These are phyloP conservation scores for Neofusicoccum parvum DNA, from an alignment of 2,329 filamentous ascomycete genomes.

Conservation along the genomic window DNA sequence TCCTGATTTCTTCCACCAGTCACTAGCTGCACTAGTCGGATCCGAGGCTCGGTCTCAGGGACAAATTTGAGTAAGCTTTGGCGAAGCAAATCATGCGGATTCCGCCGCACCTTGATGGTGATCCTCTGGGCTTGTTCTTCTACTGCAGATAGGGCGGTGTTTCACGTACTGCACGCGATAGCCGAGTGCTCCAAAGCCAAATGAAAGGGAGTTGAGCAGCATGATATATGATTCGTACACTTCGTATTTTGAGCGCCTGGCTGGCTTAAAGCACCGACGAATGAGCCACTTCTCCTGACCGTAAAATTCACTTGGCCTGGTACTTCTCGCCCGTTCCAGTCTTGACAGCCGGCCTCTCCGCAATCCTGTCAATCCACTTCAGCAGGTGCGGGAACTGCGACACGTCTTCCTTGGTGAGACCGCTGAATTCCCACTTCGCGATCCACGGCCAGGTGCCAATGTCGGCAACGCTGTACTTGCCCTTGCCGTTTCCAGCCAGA, in stretches of 20 bases:
- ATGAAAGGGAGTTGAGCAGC: neutral
- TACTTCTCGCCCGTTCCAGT: constrained; percentile 35
- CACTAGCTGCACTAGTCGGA: neutral
- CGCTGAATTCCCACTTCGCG: constrained; percentile 47
- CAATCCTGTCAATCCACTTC: constrained; percentile 57
- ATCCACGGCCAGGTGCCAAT: constrained; percentile 58
- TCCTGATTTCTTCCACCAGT: constrained; percentile 12
- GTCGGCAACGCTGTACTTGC: constrained; percentile 58
- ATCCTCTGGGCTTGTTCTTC: neutral
- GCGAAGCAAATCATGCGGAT: neutral
- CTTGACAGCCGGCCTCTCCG: constrained; percentile 51
- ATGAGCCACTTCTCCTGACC: neutral
- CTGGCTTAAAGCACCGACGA: neutral
- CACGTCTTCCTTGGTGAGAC: constrained; percentile 53
- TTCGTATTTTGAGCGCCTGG: neutral
- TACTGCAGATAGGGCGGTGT: neutral
- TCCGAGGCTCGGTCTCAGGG: constrained; percentile 1
- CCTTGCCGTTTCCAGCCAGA: constrained; percentile 55
- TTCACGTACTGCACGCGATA: neutral
- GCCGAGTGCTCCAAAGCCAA: too few species aligned
- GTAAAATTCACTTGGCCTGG: constrained; percentile 8
- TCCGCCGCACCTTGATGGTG: neutral
- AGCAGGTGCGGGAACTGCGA: constrained; percentile 54
- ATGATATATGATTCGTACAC: neutral
- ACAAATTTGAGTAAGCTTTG: constrained; percentile 6